phyloP scores from a whole-genome alignment of 2,329 filamentous ascomycete genomes.

The Alternaria triticimaculans region DNA sequence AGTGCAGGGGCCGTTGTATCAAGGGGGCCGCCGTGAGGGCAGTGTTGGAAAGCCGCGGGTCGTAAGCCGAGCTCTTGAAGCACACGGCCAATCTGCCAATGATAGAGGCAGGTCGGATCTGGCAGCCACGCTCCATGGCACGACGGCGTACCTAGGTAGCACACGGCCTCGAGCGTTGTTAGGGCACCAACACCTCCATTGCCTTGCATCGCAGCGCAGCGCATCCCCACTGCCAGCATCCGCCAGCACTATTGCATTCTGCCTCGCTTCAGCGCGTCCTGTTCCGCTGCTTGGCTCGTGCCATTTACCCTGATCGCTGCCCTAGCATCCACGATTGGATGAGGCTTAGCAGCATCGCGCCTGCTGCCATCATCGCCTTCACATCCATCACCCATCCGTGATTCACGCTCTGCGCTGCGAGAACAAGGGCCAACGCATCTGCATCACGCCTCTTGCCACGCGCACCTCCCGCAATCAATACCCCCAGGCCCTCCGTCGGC shows the following conservation, averaged over 20 bases:
- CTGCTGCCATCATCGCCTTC: constrained; percentile 1
- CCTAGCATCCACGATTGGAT: constrained; percentile 9
- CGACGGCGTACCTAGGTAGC: background rate
- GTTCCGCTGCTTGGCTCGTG: constrained; percentile 11
- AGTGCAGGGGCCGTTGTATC: constrained; percentile 9
- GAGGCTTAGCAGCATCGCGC: constrained; percentile 16
- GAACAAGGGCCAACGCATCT: background rate
- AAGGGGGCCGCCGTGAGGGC: background rate
- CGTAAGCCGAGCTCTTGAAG: constrained; percentile 4
- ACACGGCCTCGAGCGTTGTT: constrained; percentile 1
- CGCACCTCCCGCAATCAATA: background rate
- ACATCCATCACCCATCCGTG: background rate
- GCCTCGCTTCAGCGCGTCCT: constrained; percentile 7
- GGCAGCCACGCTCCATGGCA: background rate
- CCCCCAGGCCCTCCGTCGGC: background rate
- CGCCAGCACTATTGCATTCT: background rate
- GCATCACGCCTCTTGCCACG: background rate
- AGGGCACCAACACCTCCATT: background rate
- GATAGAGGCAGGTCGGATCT: background rate
- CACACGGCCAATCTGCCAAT: constrained; percentile 7
- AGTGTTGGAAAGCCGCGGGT: background rate
- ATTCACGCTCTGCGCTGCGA: background rate
- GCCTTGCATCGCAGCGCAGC: background rate
- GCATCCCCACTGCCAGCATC: background rate
- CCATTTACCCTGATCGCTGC: constrained; percentile 15